Evolutionary conservation across 129 eudicot genomes (phyloP).

Genomic region (Cynara cardunculus): DNA sequence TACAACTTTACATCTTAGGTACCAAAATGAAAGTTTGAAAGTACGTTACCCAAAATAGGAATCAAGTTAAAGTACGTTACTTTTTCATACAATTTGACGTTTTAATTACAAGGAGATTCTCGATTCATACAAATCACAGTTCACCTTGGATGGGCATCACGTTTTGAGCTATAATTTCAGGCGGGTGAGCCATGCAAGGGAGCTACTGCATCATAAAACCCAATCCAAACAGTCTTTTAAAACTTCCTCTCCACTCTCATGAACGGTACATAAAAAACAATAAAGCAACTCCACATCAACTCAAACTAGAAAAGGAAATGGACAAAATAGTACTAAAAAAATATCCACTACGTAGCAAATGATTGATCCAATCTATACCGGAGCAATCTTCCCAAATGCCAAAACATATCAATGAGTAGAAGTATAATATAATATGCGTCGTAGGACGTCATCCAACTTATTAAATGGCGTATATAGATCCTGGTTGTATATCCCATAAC

Average conservation of each 20-base stretch:
- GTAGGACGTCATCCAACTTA: background rate
- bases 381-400: background rate
- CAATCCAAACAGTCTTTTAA: background rate
- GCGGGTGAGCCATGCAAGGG: too few relatives aligned
- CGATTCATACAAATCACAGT: too few relatives aligned
- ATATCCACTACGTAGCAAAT: background rate
- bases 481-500: background rate
- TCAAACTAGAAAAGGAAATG: background rate
- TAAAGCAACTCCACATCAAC: background rate
- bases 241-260: background rate
- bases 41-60: too few relatives aligned
- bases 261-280: background rate
- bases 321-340: background rate
- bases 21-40: too few relatives aligned
- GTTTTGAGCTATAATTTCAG: too few relatives aligned
- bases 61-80: too few relatives aligned
- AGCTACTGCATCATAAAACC: background rate
- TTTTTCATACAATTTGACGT: too few relatives aligned
- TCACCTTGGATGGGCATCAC: background rate
- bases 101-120: too few relatives aligned
- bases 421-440: background rate
- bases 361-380: background rate
- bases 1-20: too few relatives aligned
- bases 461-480: background rate
- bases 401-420: background rate